phyloP scores from a whole-genome alignment of 2,329 filamentous ascomycete genomes.

The Apiospora saccharicola region DNA sequence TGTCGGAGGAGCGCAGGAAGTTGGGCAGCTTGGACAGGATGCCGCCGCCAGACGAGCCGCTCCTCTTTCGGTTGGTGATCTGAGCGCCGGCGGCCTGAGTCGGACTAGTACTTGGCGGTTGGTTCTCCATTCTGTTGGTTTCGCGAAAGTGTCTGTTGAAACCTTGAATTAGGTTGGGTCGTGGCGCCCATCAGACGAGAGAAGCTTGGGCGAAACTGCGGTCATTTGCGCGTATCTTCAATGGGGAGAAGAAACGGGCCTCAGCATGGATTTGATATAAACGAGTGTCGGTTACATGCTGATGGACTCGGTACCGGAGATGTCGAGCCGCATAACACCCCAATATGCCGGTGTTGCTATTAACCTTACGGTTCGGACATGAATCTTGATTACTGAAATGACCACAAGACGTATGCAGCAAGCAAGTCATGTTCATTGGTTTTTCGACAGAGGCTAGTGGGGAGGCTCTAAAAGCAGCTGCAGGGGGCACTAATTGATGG shows the following conservation, averaged over 20 bases:
- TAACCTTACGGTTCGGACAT: background rate
- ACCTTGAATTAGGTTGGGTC: conserved; percentile 24
- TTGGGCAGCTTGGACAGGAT: conserved; percentile 71
- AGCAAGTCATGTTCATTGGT: conserved; percentile 18
- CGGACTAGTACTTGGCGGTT: conserved; percentile 34
- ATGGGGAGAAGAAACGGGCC: background rate
- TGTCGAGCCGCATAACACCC: conserved; percentile 5
- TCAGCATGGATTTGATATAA: conserved; percentile 2
- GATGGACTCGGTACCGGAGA: background rate
- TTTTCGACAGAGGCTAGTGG: conserved; percentile 8
- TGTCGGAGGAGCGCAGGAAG: conserved; percentile 63
- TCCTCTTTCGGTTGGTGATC: conserved; percentile 55
- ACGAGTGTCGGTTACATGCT: conserved; percentile 18
- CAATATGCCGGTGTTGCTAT: background rate
- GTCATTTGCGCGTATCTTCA: conserved; percentile 8
- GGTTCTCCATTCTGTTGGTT: conserved; percentile 38
- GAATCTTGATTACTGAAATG: conserved; percentile 14
- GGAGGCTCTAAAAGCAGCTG: background rate
- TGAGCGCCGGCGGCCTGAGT: conserved; percentile 33
- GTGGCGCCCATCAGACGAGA: conserved; percentile 24
- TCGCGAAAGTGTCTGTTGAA: conserved; percentile 28
- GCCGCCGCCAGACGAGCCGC: conserved; percentile 62
- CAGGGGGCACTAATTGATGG: background rate
- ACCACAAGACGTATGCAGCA: background rate
- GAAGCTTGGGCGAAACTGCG: background rate